Percentiles rank a stretch among this genome's conserved stretches.
These are phyloP conservation scores for Lactifluus piperatus DNA, from an alignment of 768 basidiomycete species.

Conservation along the genomic window DNA sequence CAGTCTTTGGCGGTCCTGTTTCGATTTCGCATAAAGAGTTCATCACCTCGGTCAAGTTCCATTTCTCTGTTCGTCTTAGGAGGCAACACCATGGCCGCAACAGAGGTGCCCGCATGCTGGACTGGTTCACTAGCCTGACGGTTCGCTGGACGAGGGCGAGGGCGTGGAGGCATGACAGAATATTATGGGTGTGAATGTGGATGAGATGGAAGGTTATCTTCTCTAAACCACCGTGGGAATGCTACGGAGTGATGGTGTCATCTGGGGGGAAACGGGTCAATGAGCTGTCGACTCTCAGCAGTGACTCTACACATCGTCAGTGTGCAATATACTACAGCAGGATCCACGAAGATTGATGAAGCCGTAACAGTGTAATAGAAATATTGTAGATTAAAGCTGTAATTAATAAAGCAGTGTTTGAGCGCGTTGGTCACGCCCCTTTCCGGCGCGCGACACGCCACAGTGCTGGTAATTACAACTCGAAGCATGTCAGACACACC, in stretches of 20 bases:
- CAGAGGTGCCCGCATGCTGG: constrained; percentile 10
- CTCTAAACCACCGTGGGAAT: constrained; percentile 15
- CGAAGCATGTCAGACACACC: constrained; percentile 25
- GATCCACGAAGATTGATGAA: not conserved
- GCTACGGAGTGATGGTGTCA: not conserved
- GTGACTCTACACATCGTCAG: too few species aligned
- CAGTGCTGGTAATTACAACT: not conserved
- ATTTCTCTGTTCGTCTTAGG: constrained; percentile 16
- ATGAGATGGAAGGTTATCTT: not conserved
- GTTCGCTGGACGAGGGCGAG: constrained; percentile 19
- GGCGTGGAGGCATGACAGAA: constrained; percentile 17
- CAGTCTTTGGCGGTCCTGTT: constrained; percentile 48
- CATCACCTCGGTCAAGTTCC: constrained; percentile 49
- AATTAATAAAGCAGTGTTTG: too few species aligned
- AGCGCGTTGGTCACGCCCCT: not conserved
- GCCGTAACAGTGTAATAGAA: too few species aligned
- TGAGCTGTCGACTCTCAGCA: too few species aligned
- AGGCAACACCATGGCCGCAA: constrained; percentile 1
- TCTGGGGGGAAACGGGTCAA: too few species aligned
- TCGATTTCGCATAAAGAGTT: constrained; percentile 59
- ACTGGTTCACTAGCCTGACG: constrained; percentile 7
- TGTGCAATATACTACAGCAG: too few species aligned
- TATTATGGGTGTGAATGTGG: not conserved
- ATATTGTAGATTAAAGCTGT: too few species aligned
- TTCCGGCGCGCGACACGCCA: not conserved